Base-by-base conservation (phyloP, 768 basidiomycete genomes). In the Sistotremastrum suecicum region DNA sequence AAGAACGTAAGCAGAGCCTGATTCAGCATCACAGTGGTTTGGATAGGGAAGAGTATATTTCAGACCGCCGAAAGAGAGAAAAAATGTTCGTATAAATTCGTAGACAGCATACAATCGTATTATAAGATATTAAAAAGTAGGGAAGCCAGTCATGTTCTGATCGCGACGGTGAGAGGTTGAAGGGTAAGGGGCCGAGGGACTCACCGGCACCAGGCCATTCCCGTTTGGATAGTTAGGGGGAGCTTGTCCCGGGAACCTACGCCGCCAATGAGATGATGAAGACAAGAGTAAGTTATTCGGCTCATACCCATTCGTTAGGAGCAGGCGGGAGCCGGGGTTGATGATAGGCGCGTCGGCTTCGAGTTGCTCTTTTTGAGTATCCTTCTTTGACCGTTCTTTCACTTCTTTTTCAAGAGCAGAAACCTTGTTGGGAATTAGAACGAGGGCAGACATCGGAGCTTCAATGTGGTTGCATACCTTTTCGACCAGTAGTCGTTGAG, bases 271-370 rank as follows among this genome's bases (percentile, higher is more conserved):
- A 56, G 8, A 37, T 43, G 9, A 36, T 9, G 12, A 34, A 41
- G 2, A 12, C n/a, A 44, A 46, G 34, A 32, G 32, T 29, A 43
- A 41, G n/a, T 7, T 48, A 49, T 39, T 32, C 3, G 44, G 12
- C n/a, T 44, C 60, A 45, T 54, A 75, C 66, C 70, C 78, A 51
- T 71, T 80, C 32, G 86, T 89, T 46, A 89, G 66, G 54, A 86
- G 64, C 30, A 81, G 60, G 42, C 69, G 68, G 47, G 64, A 68
- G 31, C 78, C 71, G 46, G 87, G 85, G 58, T 89, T 90, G 65
- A 94, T 87, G 53, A 94, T 87, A 4, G 84, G 83, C 44, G 78
- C 77, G 47, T 87, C 80, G 8, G 87, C 76, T 55, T 94, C 91
- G 42, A 78, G 79, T 60, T 88, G 74, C 67, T 94, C 90, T 66